phyloP scores from a whole-genome alignment of 306 rosid genomes.

The Rubus idaeus region DNA sequence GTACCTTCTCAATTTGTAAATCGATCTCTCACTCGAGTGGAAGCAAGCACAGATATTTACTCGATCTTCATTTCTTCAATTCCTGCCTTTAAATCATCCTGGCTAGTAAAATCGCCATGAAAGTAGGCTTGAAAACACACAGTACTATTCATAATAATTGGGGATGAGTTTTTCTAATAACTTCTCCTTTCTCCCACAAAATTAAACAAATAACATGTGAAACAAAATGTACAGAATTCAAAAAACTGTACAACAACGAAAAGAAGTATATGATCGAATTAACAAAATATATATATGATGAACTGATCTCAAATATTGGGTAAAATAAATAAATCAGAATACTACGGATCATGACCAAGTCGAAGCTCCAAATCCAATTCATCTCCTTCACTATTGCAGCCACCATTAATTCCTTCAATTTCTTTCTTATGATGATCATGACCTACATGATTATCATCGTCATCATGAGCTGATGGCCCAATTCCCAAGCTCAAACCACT shows the following conservation, averaged over 20 bases:
- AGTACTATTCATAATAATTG: neutral
- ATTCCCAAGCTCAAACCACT: slow-evolving; percentile 39
- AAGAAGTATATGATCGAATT: neutral
- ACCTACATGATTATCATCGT: slow-evolving; percentile 12
- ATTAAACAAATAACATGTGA: neutral
- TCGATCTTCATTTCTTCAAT: neutral
- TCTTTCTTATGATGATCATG: slow-evolving; percentile 2
- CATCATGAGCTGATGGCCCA: slow-evolving; percentile 14
- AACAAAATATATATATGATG: slow-evolving; percentile 16
- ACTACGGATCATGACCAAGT: slow-evolving; percentile 69
- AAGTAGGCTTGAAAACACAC: neutral
- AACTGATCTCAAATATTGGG: neutral
- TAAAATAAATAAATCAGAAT: neutral
- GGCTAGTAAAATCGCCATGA: neutral
- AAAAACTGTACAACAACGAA: slow-evolving; percentile 8
- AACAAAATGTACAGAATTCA: neutral
- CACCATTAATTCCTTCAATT: slow-evolving; percentile 26
- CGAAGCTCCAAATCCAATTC: slow-evolving; percentile 91
- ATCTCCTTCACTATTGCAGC: slow-evolving; percentile 33
- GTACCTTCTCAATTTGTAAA: neutral
- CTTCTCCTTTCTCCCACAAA: neutral
- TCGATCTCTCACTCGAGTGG: neutral
- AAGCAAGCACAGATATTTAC: neutral
- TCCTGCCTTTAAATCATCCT: slow-evolving; percentile 1
- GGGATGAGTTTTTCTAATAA: slow-evolving; percentile 9